Conservation (phyloP, 2,329 filamentous ascomycete species). For the Coleophoma cylindrospora region DNA sequence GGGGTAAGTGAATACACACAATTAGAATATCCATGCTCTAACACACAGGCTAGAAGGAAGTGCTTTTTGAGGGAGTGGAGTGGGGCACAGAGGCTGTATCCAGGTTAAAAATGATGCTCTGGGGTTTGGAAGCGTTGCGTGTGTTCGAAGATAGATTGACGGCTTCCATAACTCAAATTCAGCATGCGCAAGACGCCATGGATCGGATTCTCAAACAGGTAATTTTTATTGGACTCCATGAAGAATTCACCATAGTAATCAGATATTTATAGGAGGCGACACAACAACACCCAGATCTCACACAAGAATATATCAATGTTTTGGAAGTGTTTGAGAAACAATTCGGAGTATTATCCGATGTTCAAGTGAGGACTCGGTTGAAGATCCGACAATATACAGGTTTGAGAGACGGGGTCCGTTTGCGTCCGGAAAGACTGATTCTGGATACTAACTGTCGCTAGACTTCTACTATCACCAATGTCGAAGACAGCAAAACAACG, state of each 20-base stretch:
- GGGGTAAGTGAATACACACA: conserved; percentile 5
- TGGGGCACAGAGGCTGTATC: conserved; percentile 12
- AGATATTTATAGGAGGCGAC: conserved; percentile 4
- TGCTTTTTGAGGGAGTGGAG: conserved; percentile 12
- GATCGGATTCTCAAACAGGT: conserved; percentile 10
- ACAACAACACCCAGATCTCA: conserved; percentile 11
- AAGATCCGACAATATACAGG: conserved; percentile 13
- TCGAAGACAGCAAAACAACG: conserved; percentile 40
- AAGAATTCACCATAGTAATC: too few species aligned
- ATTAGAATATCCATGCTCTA: neutral
- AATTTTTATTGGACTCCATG: neutral
- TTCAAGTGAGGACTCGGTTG: conserved; percentile 10
- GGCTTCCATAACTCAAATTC: conserved; percentile 11
- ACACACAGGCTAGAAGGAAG: conserved; percentile 8
- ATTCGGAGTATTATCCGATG: conserved; percentile 10
- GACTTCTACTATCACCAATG: conserved; percentile 15
- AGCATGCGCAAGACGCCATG: conserved; percentile 13
- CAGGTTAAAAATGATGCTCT: conserved; percentile 16
- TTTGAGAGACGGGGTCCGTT: conserved; percentile 12
- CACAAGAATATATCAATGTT: conserved; percentile 11
- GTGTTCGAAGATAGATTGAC: conserved; percentile 14
- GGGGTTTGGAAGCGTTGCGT: conserved; percentile 13
- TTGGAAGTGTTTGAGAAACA: conserved; percentile 16
- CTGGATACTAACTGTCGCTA: neutral
- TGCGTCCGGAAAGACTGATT: neutral